Evolutionary conservation across 2,329 filamentous ascomycete genomes (phyloP).

Genomic region (Drechslera avenae): DNA sequence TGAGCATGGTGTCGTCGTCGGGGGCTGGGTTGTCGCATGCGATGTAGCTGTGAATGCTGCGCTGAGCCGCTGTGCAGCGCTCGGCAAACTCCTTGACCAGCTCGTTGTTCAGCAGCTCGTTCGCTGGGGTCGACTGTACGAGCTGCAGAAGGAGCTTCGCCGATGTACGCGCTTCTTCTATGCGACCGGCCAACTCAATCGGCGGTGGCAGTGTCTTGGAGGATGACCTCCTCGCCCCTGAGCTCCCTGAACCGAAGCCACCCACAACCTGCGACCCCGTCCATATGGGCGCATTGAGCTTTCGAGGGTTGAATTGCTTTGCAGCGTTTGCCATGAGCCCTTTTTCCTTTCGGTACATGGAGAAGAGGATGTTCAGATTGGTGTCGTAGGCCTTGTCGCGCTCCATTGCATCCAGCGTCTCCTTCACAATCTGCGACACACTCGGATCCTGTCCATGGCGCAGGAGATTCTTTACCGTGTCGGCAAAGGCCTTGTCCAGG

Average conservation of each 20-base stretch:
- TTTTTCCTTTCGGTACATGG: conserved; percentile 89
- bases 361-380: conserved; percentile 70
- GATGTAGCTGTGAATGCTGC: conserved; percentile 86
- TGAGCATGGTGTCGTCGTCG: conserved; percentile 93
- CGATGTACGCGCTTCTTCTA: conserved; percentile 89
- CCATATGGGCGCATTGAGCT: conserved; percentile 53
- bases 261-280: conserved; percentile 30
- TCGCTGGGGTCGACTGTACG: conserved; percentile 78
- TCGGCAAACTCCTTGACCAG: conserved; percentile 90
- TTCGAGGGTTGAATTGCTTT: conserved; percentile 46
- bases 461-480: conserved; percentile 75
- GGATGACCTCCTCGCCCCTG: conserved; percentile 23
- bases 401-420: conserved; percentile 82
- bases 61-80: conserved; percentile 79
- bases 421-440: conserved; percentile 83
- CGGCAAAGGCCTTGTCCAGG: conserved; percentile 81
- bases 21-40: conserved; percentile 75
- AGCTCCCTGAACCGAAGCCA: conserved; percentile 27
- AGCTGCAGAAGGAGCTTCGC: conserved; percentile 92
- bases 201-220: conserved; percentile 62
- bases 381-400: conserved; percentile 74
- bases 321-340: conserved; percentile 54
- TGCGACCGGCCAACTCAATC: conserved; percentile 76
- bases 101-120: conserved; percentile 81
- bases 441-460: conserved; percentile 72